phyloP scores from a whole-genome alignment of 371 early-diverging fungal species.

The Mucor circinelloides region DNA sequence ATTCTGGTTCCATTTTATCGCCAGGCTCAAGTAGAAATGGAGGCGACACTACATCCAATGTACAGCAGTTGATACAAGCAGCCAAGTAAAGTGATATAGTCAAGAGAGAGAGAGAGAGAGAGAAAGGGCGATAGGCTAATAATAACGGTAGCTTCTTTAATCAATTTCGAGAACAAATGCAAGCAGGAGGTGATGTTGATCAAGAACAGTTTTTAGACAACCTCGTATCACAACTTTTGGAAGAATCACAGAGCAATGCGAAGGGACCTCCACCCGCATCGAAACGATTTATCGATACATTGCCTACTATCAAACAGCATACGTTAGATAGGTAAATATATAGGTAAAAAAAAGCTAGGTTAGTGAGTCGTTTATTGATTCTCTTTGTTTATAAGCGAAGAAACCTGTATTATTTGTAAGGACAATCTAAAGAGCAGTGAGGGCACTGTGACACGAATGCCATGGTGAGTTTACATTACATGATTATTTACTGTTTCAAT shows the following conservation, averaged over 20 bases:
- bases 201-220: conserved; percentile 53
- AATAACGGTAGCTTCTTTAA: conserved; percentile 30
- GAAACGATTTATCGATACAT: conserved; percentile 37
- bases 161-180: conserved; percentile 45
- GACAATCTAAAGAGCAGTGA: conserved; percentile 37
- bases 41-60: conserved; percentile 7
- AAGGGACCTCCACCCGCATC: conserved; percentile 61
- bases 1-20: conserved; percentile 4
- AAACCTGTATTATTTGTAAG: conserved; percentile 56
- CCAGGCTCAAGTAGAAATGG: neutral
- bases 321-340: conserved; percentile 27
- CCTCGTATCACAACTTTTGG: conserved; percentile 49
- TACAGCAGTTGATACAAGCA: conserved; percentile 37
- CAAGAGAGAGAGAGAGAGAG: too few relatives aligned
- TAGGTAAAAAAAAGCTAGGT: neutral
- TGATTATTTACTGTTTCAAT: conserved; percentile 4
- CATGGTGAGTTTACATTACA: conserved; percentile 37
- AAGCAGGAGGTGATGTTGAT: conserved; percentile 38
- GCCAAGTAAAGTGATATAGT: conserved; percentile 49
- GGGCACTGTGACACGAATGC: conserved; percentile 46
- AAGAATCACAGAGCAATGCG: conserved; percentile 49
- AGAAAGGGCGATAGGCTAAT: too few relatives aligned
- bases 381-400: conserved; percentile 32
- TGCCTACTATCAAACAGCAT: conserved; percentile 28
- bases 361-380: neutral